phyloP scores from a whole-genome alignment of 2,329 filamentous ascomycete species.

The Grosmannia clavigera region DNA sequence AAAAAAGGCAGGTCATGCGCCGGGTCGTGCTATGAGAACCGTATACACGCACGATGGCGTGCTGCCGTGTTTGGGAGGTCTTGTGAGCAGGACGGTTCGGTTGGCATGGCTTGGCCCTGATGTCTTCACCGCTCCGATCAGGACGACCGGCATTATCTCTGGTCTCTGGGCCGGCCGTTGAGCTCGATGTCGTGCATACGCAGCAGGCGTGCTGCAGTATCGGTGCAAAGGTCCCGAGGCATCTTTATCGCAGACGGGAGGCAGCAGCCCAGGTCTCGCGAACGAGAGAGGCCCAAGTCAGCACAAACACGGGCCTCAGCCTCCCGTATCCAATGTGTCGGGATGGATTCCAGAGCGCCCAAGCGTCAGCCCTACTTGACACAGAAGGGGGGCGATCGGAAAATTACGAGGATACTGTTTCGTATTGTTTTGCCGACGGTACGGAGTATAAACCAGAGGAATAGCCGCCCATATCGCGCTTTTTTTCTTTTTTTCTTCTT shows the following conservation, averaged over 20 bases:
- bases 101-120: background rate
- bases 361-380: too few relatives aligned
- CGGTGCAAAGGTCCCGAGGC: background rate
- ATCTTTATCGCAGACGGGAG: too few relatives aligned
- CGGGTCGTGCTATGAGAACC: background rate
- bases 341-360: too few relatives aligned
- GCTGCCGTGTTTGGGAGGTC: background rate
- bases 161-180: background rate
- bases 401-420: too few relatives aligned
- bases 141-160: background rate
- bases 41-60: background rate
- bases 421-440: too few relatives aligned
- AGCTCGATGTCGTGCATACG: background rate
- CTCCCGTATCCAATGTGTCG: too few relatives aligned
- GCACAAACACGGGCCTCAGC: too few relatives aligned
- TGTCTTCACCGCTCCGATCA: background rate
- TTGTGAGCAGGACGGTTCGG: background rate
- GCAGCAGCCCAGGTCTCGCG: background rate
- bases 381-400: too few relatives aligned
- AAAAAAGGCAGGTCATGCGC: background rate
- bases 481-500: too few relatives aligned
- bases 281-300: background rate
- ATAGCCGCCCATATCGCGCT: too few relatives aligned
- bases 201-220: background rate
- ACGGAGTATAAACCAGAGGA: too few relatives aligned